A percentile compares a stretch with the other conserved stretches of the same genome.
Conservation (phyloP, 108 stramenopile species). For the Cylindrotheca fusiformis region DNA sequence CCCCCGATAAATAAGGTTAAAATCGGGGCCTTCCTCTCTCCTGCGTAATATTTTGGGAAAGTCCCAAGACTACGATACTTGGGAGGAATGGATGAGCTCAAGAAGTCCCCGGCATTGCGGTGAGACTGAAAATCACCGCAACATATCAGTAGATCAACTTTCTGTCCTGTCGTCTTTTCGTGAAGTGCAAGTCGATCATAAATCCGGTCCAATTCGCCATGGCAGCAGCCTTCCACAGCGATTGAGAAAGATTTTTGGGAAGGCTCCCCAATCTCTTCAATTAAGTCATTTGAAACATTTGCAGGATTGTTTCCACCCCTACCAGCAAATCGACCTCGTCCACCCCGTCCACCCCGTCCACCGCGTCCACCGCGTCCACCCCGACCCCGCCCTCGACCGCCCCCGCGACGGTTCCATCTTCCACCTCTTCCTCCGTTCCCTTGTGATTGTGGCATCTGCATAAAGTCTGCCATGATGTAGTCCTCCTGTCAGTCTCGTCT, state of each 20-base stretch:
- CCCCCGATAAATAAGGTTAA: constrained; percentile 97
- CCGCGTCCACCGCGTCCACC: constrained; percentile 9
- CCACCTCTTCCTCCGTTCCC: constrained; percentile 5
- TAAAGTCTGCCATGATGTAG: constrained; percentile 8
- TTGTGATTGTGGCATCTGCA: background rate
- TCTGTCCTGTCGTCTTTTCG: constrained; percentile 30
- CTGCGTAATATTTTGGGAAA: constrained; percentile 93
- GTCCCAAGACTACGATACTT: constrained; percentile 88
- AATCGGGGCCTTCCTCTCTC: constrained; percentile 83
- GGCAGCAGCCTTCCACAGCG: constrained; percentile 98
- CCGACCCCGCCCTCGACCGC: background rate
- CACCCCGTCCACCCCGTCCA: constrained; percentile 7
- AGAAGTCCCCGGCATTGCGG: constrained; percentile 83
- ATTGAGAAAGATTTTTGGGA: constrained; percentile 54
- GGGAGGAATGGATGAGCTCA: constrained; percentile 82
- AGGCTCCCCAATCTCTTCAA: constrained; percentile 30
- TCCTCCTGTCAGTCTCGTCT: background rate
- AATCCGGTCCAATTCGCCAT: constrained; percentile 95
- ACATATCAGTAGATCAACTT: constrained; percentile 90
- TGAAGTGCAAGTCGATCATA: constrained; percentile 75
- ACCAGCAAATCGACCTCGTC: constrained; percentile 10
- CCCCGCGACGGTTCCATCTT: constrained; percentile 6
- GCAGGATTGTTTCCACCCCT: background rate
- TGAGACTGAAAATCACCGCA: constrained; percentile 99
- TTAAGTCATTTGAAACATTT: constrained; percentile 13